Evolutionary conservation across 2,329 filamentous ascomycete species (phyloP), one percentile per base, ranked within the genome.

Genomic region (Trichoderma afroharzianum): DNA sequence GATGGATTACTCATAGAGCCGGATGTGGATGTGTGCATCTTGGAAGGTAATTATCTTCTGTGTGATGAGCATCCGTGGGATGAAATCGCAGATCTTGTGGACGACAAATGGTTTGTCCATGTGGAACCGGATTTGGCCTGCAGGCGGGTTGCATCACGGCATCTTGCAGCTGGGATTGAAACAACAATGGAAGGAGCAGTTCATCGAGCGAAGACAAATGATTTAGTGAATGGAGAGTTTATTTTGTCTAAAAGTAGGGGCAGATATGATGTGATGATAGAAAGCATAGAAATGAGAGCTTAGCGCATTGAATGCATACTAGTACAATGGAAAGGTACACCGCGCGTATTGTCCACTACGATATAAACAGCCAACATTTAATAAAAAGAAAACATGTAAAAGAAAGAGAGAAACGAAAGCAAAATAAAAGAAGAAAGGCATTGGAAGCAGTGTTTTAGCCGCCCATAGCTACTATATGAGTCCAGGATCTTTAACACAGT

Each of bases 141-240:
- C 30, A 73, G 74, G n/a, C 76, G 83, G 14, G 77, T 84, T 18
- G 82, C 83, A 0, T 73, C 73, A 33, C 75, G 83, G 12, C 83
- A 85, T 76, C 71, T 84, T 0, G 55, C 73, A 32, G 79, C 80
- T 0, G 82, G 83, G 0, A 85, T 85, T 62, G 83, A 85, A 74
- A 74, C 74, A 7, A 85, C 91, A 71, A 88, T 90, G 76, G 88
- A 86, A 47, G 90, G 90, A 63, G 94, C 92, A 0, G 84, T 89
- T 63, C 88, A 84, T 77, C 85, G 94, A 74, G 93, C 90, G 0
- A 87, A 89, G 73, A 91, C 92, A 81, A 97, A 95, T 80, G 95
- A 97, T 83, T 81, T 97, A 73, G 86, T 93, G 2, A 97, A 98
- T 83, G 94, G 92, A 9, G 84, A 83, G 76, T 90, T 96, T 81